phyloP scores from a whole-genome alignment of 225 moss, liverwort and hornwort genomes.

The Rhytidiadelphus loreus region DNA sequence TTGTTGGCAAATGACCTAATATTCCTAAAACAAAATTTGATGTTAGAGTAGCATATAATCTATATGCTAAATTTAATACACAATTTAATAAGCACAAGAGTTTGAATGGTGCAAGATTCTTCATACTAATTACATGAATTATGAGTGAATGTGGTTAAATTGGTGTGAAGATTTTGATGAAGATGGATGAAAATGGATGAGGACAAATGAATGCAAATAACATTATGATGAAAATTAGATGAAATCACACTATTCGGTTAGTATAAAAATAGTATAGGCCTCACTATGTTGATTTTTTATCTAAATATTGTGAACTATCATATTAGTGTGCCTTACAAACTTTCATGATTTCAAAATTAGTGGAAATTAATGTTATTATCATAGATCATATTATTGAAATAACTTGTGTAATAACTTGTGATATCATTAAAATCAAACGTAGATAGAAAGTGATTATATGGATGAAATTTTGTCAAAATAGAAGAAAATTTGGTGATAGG shows the following conservation, averaged over 20 bases:
- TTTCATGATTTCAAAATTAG: neutral
- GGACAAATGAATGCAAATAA: accelerated
- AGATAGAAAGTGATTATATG: neutral
- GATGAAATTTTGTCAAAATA: neutral
- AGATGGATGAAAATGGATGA: neutral
- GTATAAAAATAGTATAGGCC: neutral
- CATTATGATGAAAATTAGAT: neutral
- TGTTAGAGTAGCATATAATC: no score
- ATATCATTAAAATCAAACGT: neutral
- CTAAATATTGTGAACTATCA: neutral
- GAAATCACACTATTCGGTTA: neutral
- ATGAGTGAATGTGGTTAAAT: neutral
- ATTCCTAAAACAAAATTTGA: no score
- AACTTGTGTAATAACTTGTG: neutral
- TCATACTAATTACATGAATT: neutral
- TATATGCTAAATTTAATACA: no score
- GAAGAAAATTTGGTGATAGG: neutral
- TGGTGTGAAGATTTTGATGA: neutral
- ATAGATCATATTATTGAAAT: neutral
- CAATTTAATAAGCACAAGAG: neutral
- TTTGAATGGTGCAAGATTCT: neutral
- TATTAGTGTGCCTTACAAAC: neutral
- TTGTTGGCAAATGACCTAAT: no score
- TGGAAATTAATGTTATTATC: neutral
- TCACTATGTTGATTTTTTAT: neutral